phyloP scores from a whole-genome alignment of 2,329 filamentous ascomycete species.

The Diaporthe australafricana region DNA sequence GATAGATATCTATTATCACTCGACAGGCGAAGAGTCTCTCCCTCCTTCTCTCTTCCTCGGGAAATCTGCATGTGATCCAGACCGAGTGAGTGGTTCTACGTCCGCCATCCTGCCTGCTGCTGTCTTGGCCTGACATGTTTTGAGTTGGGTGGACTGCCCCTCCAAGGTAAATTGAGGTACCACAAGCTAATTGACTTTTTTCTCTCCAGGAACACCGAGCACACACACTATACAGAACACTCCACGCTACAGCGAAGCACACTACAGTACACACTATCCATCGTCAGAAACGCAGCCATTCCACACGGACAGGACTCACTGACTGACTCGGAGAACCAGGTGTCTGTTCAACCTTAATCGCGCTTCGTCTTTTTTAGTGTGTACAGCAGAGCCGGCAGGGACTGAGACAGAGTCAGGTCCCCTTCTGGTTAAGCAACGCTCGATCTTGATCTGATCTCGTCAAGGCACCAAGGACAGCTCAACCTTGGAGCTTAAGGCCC shows the following conservation, averaged over 20 bases:
- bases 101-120: neutral
- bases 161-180: slow-evolving; percentile 8
- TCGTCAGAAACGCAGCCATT: slow-evolving; percentile 6
- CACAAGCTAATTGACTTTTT: slow-evolving; percentile 18
- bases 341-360: slow-evolving; percentile 3
- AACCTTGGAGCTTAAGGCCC: neutral
- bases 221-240: neutral
- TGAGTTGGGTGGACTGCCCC: slow-evolving; percentile 16
- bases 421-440: neutral
- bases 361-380: neutral
- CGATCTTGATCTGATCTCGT: neutral
- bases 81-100: neutral
- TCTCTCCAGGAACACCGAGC: slow-evolving; percentile 22
- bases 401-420: neutral
- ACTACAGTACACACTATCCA: slow-evolving; percentile 1
- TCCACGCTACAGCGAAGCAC: neutral
- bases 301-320: neutral
- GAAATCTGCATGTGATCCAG: neutral
- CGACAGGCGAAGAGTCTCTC: neutral
- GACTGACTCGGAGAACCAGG: slow-evolving; percentile 6
- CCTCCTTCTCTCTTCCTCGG: neutral
- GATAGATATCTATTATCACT: neutral
- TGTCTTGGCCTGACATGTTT: slow-evolving; percentile 21
- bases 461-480: neutral
- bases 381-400: neutral